Evolutionary conservation across 306 rosid genomes (phyloP), one percentile per base, ranked within the genome.

Genomic region (Casuarina cunninghamiana): DNA sequence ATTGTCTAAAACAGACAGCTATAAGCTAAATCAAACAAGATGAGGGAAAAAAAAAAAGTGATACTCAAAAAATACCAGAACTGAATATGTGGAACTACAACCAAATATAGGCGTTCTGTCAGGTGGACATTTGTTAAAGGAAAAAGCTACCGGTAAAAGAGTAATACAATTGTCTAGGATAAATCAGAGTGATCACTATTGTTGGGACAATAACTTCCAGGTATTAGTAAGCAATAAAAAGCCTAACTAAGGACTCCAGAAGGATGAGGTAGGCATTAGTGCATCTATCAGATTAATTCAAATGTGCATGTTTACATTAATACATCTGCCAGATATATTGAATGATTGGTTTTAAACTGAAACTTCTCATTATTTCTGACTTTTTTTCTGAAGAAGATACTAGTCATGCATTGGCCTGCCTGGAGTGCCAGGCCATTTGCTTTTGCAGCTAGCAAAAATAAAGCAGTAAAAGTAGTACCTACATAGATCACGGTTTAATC

Each of bases 11-110:
- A 74, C 6, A 60, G 12, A 26, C 2, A 60, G 15, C 73, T 26
- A 45, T 1, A 63, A 62, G 37, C 71, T 55, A 54, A 77, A 65
- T 60, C 58, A 10, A 77, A 72, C 2, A 26, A 6, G 72, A 67
- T 53, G 42, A 41, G 17, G 3, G 7, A 4, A 48, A 48, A 10
- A 44, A 44, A 6, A 44, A 48, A 48, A 6, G 71, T 15, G 49
- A 66, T 16, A 16, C 2, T 16, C 9, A 7, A 66, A 66, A 66
- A 17, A 66, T 39, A 16, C 50, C 7, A 5, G 35, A 32, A 42
- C 10, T 42, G 5, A 41, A 16, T 41, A 66, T 26, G 39, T 26
- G 38, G 42, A 66, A 66, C 6, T n/a, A 42, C 32, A 66, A 66
- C 35, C 48, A 66, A 32, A 17, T 17, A 42, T 16, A 41, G 26